Evolutionary conservation across 2,329 filamentous ascomycete species (phyloP), one percentile per base, ranked within the genome.

Genomic region (Daldinia sp.): DNA sequence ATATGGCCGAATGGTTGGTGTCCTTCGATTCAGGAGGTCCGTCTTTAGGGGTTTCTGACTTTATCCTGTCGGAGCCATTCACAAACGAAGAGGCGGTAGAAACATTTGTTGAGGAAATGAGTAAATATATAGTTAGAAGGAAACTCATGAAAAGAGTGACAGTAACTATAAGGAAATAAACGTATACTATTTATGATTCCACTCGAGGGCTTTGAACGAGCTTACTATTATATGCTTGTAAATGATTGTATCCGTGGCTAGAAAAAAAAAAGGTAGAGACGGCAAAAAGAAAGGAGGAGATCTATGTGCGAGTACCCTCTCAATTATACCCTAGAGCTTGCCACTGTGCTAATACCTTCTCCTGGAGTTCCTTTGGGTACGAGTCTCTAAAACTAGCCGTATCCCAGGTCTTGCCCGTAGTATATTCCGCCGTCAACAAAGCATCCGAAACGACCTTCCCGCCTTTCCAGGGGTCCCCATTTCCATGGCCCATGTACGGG

Each of bases 371-470:
- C 42, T 46, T 46, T 7, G 42, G 15, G 12, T 46, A 46, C 20
- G 42, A 46, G 4, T 12, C 42, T 26, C 23, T 46, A 12, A 46
- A 46, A n/a, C 42, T 46, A 26, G 42, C 13, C 20, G 13, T n/a
- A 46, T 46, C 42, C 42, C 42, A 46, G 4, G 42, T 26, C 42
- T 46, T 46, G 20, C 42, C 42, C 42, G 42, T 20, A 15, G 42
- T 46, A 46, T 46, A 46, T 12, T 46, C 42, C 15, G 42, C 42
- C 20, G 42, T 20, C 42, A 46, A 12, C n/a, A 46, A 46, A 20
- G 42, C 42, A 46, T 46, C 42, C 20, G 42, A 46, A 18, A 46
- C 42, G 42, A 46, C 42, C 42, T 46, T 46, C 15, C 42, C 42
- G 42, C 42, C 42, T 15, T 46, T 46, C 42, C n/a, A 20, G 4